Evolutionary conservation across 805 yeast species (phyloP), one percentile per base, ranked within the genome.

Genomic region (Wickerhamiella australiensis): DNA sequence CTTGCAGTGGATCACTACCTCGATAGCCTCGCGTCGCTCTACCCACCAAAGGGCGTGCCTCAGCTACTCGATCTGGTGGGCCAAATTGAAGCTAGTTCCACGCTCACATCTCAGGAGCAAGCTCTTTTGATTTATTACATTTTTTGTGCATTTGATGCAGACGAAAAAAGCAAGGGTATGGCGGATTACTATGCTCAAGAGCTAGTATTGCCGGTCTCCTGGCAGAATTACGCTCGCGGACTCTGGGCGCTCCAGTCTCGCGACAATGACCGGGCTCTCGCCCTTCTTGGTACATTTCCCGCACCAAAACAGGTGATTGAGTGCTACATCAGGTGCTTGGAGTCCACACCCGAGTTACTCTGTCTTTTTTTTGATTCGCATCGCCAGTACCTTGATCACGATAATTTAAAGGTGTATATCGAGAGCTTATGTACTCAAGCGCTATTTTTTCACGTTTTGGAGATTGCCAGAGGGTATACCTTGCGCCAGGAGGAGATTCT

Each of bases 221-320:
- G 46, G 45, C 43, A 42, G n/a, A 41, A 33, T 29, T 43, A 47
- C 20, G 53, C 42, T 3, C 35, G 22, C 20, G 42, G 46, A 20
- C n/a, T 51, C 5, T 51, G 50, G 50, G 33, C 17, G 11, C 18
- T 51, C 2, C 50, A 51, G 13, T 27, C 23, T 43, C 36, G 26
- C 12, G 25, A 43, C 2, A 21, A 27, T 18, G 49, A 22, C 5
- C 4, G 3, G 6, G 47, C 46, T 5, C n/a, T 47, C 31, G 33
- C 27, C 15, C 35, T 51, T 2, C 29, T 36, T 2, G 49, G 43
- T 17, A 29, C 46, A 17, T 12, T 29, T 25, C 42, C 20, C 5
- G 31, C 36, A 12, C 53, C 53, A 3, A 11, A 27, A 18, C 25
- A n/a, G 23, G 42, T 44, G 2, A 22, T 47, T 7, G 49, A 37